phyloP scores from a whole-genome alignment of 257 asterid genomes.

The Nicotiana tabacum region DNA sequence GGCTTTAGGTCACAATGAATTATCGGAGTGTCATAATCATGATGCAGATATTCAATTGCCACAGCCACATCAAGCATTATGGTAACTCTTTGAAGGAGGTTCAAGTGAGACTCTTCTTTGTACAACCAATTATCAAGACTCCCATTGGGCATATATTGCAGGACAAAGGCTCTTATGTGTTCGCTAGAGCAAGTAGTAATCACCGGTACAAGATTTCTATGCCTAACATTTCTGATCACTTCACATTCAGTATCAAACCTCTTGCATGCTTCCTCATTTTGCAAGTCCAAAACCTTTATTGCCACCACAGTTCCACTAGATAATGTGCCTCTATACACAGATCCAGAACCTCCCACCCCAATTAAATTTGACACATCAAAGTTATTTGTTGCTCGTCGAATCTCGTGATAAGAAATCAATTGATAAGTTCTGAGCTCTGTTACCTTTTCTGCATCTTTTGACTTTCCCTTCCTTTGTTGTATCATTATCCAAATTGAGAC shows the following conservation, averaged over 20 bases:
- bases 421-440: neutral
- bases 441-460: constrained; percentile 7
- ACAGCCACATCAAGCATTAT: constrained; percentile 30
- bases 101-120: neutral
- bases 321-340: constrained; percentile 25
- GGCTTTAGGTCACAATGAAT: constrained; percentile 39
- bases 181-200: constrained; percentile 26
- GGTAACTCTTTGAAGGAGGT: constrained; percentile 20
- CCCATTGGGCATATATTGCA: constrained; percentile 34
- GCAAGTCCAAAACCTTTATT: constrained; percentile 25
- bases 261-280: constrained; percentile 15
- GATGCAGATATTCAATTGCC: constrained; percentile 37
- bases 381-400: constrained; percentile 22
- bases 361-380: constrained; percentile 22
- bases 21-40: constrained; percentile 19
- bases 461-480: constrained; percentile 1
- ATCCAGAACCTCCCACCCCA: constrained; percentile 31
- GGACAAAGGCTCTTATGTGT: constrained; percentile 21
- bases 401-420: constrained; percentile 18
- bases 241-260: constrained; percentile 31
- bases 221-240: constrained; percentile 23
- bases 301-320: constrained; percentile 23
- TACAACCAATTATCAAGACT: constrained; percentile 29
- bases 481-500: constrained; percentile 13
- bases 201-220: constrained; percentile 28